phyloP scores from a whole-genome alignment of 2,329 filamentous ascomycete species.

The Colletotrichum australisinense region DNA sequence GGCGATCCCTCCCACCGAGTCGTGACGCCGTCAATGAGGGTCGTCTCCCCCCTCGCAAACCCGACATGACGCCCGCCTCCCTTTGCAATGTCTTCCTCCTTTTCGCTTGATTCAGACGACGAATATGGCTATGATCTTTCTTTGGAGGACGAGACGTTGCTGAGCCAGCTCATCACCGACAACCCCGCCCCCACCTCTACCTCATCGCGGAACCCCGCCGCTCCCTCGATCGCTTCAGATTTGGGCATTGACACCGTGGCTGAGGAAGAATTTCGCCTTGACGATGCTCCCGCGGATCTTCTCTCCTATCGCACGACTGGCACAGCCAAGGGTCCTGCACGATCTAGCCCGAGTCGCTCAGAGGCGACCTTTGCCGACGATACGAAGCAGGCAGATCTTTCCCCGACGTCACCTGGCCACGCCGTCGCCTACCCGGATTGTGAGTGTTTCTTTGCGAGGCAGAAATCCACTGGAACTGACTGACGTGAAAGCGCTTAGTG shows the following conservation, averaged over 20 bases:
- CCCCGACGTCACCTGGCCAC: slow-evolving; percentile 36
- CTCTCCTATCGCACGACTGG: slow-evolving; percentile 34
- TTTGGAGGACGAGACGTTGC: slow-evolving; percentile 56
- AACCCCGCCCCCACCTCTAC: background rate
- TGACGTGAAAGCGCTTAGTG: slow-evolving; percentile 74
- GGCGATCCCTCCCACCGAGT: slow-evolving; percentile 23
- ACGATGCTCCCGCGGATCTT: slow-evolving; percentile 40
- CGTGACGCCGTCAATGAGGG: slow-evolving; percentile 19
- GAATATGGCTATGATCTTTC: slow-evolving; percentile 61
- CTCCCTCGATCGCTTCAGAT: background rate
- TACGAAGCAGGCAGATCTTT: slow-evolving; percentile 28
- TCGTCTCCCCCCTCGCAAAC: background rate
- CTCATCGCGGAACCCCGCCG: background rate
- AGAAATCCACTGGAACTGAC: slow-evolving; percentile 63
- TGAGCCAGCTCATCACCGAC: slow-evolving; percentile 47
- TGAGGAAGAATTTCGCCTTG: slow-evolving; percentile 13
- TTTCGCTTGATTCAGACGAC: slow-evolving; percentile 47
- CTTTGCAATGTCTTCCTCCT: slow-evolving; percentile 23
- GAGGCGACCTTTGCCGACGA: slow-evolving; percentile 30
- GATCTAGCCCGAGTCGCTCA: background rate
- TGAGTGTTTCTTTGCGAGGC: slow-evolving; percentile 48
- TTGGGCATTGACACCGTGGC: slow-evolving; percentile 25
- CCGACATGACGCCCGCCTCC: slow-evolving; percentile 7
- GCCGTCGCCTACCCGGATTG: slow-evolving; percentile 61
- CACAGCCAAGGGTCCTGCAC: slow-evolving; percentile 11